Evolutionary conservation across 73 alveolate genomes (phyloP), one percentile per base, ranked within the genome.

Genomic region (Paramecium sonneborni): DNA sequence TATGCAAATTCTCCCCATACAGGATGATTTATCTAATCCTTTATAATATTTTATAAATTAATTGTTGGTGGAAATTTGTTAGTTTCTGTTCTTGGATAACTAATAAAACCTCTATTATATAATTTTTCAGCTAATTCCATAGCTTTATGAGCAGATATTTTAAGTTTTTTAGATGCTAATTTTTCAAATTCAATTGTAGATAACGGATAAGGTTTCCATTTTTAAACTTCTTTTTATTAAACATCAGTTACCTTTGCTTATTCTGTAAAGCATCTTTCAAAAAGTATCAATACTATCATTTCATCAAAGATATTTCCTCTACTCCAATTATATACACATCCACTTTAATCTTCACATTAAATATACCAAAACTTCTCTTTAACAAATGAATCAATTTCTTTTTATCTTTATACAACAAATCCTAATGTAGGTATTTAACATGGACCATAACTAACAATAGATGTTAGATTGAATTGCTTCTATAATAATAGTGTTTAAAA

Each of bases 51-150:
- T 57, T 82, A 48, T 52, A 96, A 69, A 58, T 96, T 94, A 24
- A 95, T 92, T 5, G 99, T 93, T 15, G 97, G 70, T 85, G 96
- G 97, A 95, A 90, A 97, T 85, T 93, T 94, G 69, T 97, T 98
- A 14, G 99, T 99, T 93, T 99, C 99, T 0, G 99, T 99, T 79
- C 99, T 97, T 0, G 99, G 99, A 92, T 99, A 99, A 88, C 99
- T 94, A 79, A 99, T 92, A 93, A 92, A 93, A 26, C 99, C 99
- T 88, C 95, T 93, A 48, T 98, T 86, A 95, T 99, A 99, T 34
- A 99, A 95, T 90, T 93, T 95, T 92, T 99, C 99, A 69, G 99
- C 99, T 6, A 98, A 90, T 85, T 95, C 97, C 99, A 98, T 98
- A 23, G 98, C 95, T 76, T 94, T 95, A 48, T 97, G 98, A 38